These are phyloP conservation scores for Solanum lycopersicoides DNA, from an alignment of 257 asterid genomes.

Conservation along the genomic window DNA sequence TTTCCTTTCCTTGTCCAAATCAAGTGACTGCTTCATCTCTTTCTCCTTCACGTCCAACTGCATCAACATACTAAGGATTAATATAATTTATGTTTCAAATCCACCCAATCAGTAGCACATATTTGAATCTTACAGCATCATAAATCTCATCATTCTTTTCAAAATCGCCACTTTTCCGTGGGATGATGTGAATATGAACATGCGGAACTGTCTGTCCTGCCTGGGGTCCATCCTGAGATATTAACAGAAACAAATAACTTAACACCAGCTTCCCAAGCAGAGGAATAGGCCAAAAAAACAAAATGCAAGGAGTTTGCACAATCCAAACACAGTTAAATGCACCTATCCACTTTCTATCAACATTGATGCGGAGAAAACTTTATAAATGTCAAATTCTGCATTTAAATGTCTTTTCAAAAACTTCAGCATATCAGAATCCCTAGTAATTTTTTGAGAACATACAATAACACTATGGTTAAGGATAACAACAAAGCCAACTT, in stretches of 20 bases:
- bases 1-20: slow-evolving; percentile 79
- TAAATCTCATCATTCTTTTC: slow-evolving; percentile 79
- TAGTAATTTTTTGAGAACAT: background rate
- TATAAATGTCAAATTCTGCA: background rate
- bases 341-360: background rate
- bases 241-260: background rate
- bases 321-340: background rate
- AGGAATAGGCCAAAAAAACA: background rate
- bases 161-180: slow-evolving; percentile 73
- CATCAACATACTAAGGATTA: background rate
- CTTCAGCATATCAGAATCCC: background rate
- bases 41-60: slow-evolving; percentile 83
- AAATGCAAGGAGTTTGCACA: background rate
- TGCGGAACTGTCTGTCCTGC: slow-evolving; percentile 94
- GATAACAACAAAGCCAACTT: slow-evolving; percentile 16
- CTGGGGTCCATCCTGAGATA: slow-evolving; percentile 74
- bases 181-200: slow-evolving; percentile 80
- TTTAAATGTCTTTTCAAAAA: background rate
- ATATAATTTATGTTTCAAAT: background rate
- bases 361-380: background rate
- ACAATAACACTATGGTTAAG: background rate
- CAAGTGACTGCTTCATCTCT: slow-evolving; percentile 74
- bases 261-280: background rate
- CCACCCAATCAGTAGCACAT: background rate
- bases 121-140: slow-evolving; percentile 60